Conservation (phyloP, 306 rosid genomes). For the Gleditsia sinensis region DNA sequence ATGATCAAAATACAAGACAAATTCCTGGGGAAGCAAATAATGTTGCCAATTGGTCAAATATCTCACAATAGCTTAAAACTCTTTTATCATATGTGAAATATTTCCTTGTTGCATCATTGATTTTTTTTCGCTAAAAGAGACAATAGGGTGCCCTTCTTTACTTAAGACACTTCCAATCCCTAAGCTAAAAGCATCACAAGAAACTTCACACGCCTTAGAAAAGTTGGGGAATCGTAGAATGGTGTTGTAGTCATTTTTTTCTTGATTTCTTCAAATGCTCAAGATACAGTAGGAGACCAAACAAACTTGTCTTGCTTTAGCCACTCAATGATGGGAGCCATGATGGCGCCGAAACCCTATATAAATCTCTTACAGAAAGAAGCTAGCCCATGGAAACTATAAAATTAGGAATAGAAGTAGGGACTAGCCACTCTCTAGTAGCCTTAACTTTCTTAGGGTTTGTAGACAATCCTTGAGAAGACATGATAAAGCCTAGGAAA, state of each 20-base stretch:
- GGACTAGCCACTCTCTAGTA: not conserved
- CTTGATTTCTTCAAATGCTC: not conserved
- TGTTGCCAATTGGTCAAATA: not conserved
- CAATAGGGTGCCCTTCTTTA: not conserved
- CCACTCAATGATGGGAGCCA: not conserved
- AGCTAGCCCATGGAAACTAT: not conserved
- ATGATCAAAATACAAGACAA: not conserved
- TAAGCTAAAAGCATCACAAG: too few relatives aligned
- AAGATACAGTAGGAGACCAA: not conserved
- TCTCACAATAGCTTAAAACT: not conserved
- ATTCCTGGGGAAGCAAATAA: not conserved
- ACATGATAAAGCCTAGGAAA: too few relatives aligned
- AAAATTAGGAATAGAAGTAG: not conserved
- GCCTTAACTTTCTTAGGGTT: too few relatives aligned
- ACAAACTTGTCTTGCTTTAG: not conserved
- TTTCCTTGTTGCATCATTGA: not conserved
- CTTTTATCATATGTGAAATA: not conserved
- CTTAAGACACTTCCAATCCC: not conserved
- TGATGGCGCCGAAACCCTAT: not conserved
- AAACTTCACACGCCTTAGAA: not conserved
- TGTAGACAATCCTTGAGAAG: too few relatives aligned
- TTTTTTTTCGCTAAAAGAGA: not conserved
- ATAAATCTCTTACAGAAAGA: not conserved
- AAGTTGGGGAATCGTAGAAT: not conserved
- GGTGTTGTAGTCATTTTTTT: not conserved